phyloP scores from a whole-genome alignment of 805 yeast genomes.

The Kodamaea jinghongensis region DNA sequence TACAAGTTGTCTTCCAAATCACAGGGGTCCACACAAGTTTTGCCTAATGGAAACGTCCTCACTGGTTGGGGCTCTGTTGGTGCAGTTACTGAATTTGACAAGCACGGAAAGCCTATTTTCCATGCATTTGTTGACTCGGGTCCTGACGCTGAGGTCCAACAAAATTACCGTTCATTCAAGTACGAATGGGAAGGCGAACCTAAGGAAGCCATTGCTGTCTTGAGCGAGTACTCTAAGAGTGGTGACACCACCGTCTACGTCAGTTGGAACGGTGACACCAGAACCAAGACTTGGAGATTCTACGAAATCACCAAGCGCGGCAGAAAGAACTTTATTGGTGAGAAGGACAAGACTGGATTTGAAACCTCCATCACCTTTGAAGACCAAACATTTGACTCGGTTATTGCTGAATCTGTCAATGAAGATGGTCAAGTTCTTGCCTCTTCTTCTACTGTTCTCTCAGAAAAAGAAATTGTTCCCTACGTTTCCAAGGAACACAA shows the following conservation, averaged over 20 bases:
- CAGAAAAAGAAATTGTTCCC: slow-evolving; percentile 6
- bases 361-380: slow-evolving; percentile 20
- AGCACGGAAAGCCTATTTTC: slow-evolving; percentile 26
- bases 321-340: slow-evolving; percentile 14
- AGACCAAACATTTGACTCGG: slow-evolving; percentile 7
- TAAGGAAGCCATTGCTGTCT: slow-evolving; percentile 29
- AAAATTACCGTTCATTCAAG: slow-evolving; percentile 37
- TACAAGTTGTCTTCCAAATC: slow-evolving; percentile 24
- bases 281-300: slow-evolving; percentile 29
- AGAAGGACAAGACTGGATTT: slow-evolving; percentile 24
- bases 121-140: slow-evolving; percentile 34
- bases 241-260: slow-evolving; percentile 22
- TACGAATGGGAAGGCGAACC: slow-evolving; percentile 34
- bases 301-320: slow-evolving; percentile 14
- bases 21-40: slow-evolving; percentile 32
- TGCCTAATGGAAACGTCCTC: slow-evolving; percentile 31
- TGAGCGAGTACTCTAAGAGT: slow-evolving; percentile 14
- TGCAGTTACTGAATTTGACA: slow-evolving; percentile 33
- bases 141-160: slow-evolving; percentile 16
- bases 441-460: slow-evolving; percentile 9
- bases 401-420: slow-evolving; percentile 17
- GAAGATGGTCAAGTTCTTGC: slow-evolving; percentile 13
- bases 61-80: slow-evolving; percentile 41
- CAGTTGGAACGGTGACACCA: slow-evolving; percentile 41
- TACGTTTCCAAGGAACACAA: background rate